Conservation (phyloP, 2,329 filamentous ascomycete genomes). For the Alternaria sp. region DNA sequence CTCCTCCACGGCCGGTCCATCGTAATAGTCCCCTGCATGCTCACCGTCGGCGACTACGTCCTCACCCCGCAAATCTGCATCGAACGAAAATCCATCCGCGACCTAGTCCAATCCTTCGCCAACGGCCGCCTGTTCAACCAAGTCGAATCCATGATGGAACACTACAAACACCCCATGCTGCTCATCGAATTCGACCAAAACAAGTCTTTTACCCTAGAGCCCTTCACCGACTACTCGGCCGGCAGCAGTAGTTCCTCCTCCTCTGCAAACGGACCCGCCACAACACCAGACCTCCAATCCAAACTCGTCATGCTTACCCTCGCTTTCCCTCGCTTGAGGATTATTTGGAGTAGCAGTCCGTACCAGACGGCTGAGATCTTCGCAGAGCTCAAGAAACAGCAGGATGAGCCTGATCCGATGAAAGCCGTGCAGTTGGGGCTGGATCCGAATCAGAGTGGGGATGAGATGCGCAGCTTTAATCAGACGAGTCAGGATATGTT, state of each 20-base stretch:
- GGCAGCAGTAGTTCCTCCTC: not conserved
- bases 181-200: slow-evolving; percentile 98
- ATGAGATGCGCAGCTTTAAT: slow-evolving; percentile 75
- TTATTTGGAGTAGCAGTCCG: slow-evolving; percentile 89
- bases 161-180: slow-evolving; percentile 89
- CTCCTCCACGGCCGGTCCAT: slow-evolving; percentile 89
- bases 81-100: slow-evolving; percentile 90
- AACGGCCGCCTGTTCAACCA: slow-evolving; percentile 92
- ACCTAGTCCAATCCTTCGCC: slow-evolving; percentile 89
- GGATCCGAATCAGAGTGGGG: slow-evolving; percentile 61
- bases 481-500: slow-evolving; percentile 91
- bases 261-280: slow-evolving; percentile 56
- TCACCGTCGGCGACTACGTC: slow-evolving; percentile 96
- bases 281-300: slow-evolving; percentile 79
- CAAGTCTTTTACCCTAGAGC: slow-evolving; percentile 90
- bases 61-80: slow-evolving; percentile 89
- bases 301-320: slow-evolving; percentile 92
- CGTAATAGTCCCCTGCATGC: slow-evolving; percentile 88
- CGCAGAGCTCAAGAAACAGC: slow-evolving; percentile 86
- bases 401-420: slow-evolving; percentile 88
- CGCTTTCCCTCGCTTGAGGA: slow-evolving; percentile 84
- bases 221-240: slow-evolving; percentile 55
- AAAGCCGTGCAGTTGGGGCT: slow-evolving; percentile 84
- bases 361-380: slow-evolving; percentile 99
- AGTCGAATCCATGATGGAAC: slow-evolving; percentile 89